These are phyloP conservation scores for Mycosphaerella sp. DNA, from an alignment of 2,329 filamentous ascomycete species.

Conservation along the genomic window DNA sequence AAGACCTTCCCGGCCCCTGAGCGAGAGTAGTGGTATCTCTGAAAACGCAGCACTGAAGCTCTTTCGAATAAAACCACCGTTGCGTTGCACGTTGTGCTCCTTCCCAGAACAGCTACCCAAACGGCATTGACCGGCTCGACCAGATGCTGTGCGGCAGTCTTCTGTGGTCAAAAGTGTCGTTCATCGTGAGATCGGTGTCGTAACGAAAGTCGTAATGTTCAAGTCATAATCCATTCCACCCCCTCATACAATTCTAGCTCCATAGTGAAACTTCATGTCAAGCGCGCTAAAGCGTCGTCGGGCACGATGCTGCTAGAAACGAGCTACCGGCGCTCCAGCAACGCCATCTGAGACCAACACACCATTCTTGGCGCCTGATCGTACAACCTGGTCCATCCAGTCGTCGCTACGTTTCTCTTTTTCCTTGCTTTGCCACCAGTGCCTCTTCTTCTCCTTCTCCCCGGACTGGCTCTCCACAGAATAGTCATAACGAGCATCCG, in stretches of 20 bases:
- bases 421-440: constrained; percentile 30
- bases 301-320: constrained; percentile 21
- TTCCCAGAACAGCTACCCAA: constrained; percentile 1
- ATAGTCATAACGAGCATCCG: constrained; percentile 22
- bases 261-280: constrained; percentile 6
- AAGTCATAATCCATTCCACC: neutral
- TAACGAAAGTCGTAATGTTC: neutral
- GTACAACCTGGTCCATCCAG: constrained; percentile 41
- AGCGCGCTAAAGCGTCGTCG: constrained; percentile 3
- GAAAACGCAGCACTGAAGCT: constrained; percentile 10
- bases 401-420: constrained; percentile 31
- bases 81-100: neutral
- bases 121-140: neutral
- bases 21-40: constrained; percentile 18
- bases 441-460: constrained; percentile 22
- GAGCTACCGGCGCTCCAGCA: constrained; percentile 25
- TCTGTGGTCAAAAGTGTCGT: constrained; percentile 1
- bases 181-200: constrained; percentile 1
- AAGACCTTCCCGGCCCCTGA: constrained; percentile 4
- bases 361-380: constrained; percentile 38
- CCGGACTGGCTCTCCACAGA: constrained; percentile 18
- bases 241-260: constrained; percentile 1
- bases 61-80: neutral
- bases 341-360: constrained; percentile 37
- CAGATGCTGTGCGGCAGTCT: neutral